Percentiles rank a stretch among this genome's conserved stretches.
Evolutionary conservation across 805 yeast species (phyloP).

Genomic region (Saccharomycopsis fibuligera): DNA sequence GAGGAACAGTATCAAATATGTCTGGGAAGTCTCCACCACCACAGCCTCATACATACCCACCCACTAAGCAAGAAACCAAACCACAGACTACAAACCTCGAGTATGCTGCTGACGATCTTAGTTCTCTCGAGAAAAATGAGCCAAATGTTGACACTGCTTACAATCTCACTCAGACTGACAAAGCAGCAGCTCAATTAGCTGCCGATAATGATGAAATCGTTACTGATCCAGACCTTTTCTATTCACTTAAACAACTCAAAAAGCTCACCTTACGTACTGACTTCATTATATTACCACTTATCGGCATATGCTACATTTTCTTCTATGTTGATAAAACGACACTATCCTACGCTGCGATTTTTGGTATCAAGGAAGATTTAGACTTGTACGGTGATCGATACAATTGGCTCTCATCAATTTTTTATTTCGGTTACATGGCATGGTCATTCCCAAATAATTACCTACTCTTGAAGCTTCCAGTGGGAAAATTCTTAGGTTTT

Average conservation of each 20-base stretch:
- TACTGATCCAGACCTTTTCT: no score
- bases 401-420: conserved; percentile 36
- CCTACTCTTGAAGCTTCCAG: conserved; percentile 32
- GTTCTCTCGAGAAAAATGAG: background rate
- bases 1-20: no score
- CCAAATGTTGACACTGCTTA: background rate
- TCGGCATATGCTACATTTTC: conserved; percentile 31
- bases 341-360: conserved; percentile 39
- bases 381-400: conserved; percentile 36
- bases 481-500: conserved; percentile 31
- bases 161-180: no score
- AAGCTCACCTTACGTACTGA: conserved; percentile 23
- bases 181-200: no score
- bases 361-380: conserved; percentile 37
- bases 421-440: conserved; percentile 37
- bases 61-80: no score
- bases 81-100: background rate
- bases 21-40: no score
- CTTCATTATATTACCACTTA: conserved; percentile 32
- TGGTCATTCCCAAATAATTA: conserved; percentile 36
- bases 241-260: background rate
- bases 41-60: no score
- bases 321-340: conserved; percentile 41
- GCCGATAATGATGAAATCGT: no score
- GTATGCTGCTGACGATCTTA: background rate